Evolutionary conservation across 2,329 filamentous ascomycete species (phyloP).

Genomic region (Onygenales sp.): DNA sequence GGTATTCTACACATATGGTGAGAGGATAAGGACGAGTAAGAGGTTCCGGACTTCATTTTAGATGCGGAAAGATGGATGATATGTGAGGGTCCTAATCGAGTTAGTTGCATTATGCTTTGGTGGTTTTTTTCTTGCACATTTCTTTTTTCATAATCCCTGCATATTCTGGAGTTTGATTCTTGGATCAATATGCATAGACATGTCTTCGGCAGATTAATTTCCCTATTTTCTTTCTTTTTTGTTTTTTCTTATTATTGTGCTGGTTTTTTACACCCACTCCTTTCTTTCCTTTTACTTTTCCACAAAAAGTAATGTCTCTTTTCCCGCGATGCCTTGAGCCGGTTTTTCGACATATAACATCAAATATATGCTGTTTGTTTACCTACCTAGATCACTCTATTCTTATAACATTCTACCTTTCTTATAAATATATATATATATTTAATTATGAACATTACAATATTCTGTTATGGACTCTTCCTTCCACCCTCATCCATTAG

Average conservation of each 20-base stretch:
- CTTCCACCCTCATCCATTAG: background rate
- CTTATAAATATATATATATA: background rate
- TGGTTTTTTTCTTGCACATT: background rate
- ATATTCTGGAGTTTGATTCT: background rate
- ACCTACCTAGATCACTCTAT: background rate
- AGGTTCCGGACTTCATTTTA: slow-evolving; percentile 7
- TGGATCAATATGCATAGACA: background rate
- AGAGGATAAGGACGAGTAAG: slow-evolving; percentile 23
- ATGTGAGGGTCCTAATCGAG: background rate
- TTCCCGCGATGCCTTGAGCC: background rate
- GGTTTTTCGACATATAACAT: background rate
- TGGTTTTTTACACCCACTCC: background rate
- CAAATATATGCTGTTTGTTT: background rate
- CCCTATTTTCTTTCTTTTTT: background rate
- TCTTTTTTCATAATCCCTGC: background rate
- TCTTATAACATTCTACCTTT: background rate
- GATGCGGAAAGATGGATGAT: background rate
- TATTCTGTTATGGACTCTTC: background rate
- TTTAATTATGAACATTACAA: background rate
- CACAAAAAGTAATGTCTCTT: background rate
- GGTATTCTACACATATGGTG: slow-evolving; percentile 26
- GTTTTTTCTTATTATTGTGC: slow-evolving; percentile 16
- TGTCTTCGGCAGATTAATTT: background rate
- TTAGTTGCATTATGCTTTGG: too few species aligned
- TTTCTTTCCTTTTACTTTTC: background rate